These are phyloP conservation scores for Arthrobotrys conoides DNA, from an alignment of 2,329 filamentous ascomycete species.

Conservation along the genomic window DNA sequence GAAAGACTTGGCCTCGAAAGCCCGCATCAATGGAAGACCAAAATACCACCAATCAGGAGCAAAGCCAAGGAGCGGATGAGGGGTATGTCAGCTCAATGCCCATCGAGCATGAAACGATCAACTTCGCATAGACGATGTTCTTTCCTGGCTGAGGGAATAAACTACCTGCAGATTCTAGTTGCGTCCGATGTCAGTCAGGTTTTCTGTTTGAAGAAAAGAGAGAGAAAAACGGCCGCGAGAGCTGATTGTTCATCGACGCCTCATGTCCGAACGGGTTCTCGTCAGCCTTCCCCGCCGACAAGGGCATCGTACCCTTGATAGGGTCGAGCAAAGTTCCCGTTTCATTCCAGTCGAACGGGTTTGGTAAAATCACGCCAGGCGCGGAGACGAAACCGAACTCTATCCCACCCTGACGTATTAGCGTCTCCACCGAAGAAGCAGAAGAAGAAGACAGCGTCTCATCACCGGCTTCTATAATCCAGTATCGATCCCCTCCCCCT, in stretches of 20 bases:
- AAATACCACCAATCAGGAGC: slow-evolving; percentile 42
- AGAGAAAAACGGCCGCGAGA: slow-evolving; percentile 20
- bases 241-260: slow-evolving; percentile 26
- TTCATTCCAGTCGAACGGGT: slow-evolving; percentile 50
- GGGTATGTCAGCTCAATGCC: slow-evolving; percentile 25
- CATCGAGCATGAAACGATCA: slow-evolving; percentile 39
- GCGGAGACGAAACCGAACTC: slow-evolving; percentile 23
- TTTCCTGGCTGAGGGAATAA: slow-evolving; percentile 48
- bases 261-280: slow-evolving; percentile 39
- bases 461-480: background rate
- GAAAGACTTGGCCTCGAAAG: slow-evolving; percentile 7
- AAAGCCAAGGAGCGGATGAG: background rate
- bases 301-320: slow-evolving; percentile 44
- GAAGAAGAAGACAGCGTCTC: slow-evolving; percentile 8
- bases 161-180: slow-evolving; percentile 8
- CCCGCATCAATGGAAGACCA: slow-evolving; percentile 16
- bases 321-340: slow-evolving; percentile 41
- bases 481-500: background rate
- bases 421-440: background rate
- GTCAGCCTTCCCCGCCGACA: slow-evolving; percentile 36
- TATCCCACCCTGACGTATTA: slow-evolving; percentile 26
- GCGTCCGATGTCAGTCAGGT: slow-evolving; percentile 18
- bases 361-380: slow-evolving; percentile 34
- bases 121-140: slow-evolving; percentile 30
- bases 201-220: background rate